A percentile compares a stretch with the other conserved stretches of the same genome.
Conservation (phyloP, 441 rosid genomes). For the Biscutella laevigata region DNA sequence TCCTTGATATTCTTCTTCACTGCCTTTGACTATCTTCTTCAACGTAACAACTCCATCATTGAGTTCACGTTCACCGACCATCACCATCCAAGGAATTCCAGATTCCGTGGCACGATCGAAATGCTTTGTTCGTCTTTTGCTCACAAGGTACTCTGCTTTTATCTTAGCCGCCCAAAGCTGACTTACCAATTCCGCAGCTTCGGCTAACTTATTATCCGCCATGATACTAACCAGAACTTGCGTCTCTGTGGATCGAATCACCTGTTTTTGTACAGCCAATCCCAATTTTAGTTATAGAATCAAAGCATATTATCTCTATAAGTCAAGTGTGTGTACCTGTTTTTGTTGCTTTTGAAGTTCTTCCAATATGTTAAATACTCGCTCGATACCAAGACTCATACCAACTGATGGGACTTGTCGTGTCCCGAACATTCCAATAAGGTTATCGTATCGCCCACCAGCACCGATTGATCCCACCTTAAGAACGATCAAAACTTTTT, state of each 20-base stretch:
- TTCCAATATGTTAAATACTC: slow-evolving; percentile 65
- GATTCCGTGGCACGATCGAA: too few relatives aligned
- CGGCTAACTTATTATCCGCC: slow-evolving; percentile 41
- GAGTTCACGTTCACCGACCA: slow-evolving; percentile 43
- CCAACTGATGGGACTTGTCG: slow-evolving; percentile 92
- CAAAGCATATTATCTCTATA: background rate
- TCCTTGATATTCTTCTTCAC: slow-evolving; percentile 26
- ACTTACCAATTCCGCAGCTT: slow-evolving; percentile 44
- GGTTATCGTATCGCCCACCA: slow-evolving; percentile 90
- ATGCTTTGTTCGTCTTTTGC: slow-evolving; percentile 24
- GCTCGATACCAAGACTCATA: slow-evolving; percentile 82
- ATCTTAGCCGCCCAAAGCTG: slow-evolving; percentile 50
- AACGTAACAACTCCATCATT: slow-evolving; percentile 41
- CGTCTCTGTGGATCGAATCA: slow-evolving; percentile 47
- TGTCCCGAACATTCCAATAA: slow-evolving; percentile 62
- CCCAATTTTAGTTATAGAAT: background rate
- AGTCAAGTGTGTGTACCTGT: slow-evolving; percentile 29
- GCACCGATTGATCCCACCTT: slow-evolving; percentile 97
- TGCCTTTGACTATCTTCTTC: slow-evolving; percentile 37
- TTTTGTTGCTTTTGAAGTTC: slow-evolving; percentile 47
- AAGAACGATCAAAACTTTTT: background rate
- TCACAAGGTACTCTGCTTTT: slow-evolving; percentile 48
- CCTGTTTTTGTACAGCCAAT: slow-evolving; percentile 24
- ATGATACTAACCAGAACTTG: slow-evolving; percentile 38
- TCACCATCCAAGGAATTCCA: too few relatives aligned